Conservation (phyloP, 2,329 filamentous ascomycete genomes). For the Fusarium compactum region DNA sequence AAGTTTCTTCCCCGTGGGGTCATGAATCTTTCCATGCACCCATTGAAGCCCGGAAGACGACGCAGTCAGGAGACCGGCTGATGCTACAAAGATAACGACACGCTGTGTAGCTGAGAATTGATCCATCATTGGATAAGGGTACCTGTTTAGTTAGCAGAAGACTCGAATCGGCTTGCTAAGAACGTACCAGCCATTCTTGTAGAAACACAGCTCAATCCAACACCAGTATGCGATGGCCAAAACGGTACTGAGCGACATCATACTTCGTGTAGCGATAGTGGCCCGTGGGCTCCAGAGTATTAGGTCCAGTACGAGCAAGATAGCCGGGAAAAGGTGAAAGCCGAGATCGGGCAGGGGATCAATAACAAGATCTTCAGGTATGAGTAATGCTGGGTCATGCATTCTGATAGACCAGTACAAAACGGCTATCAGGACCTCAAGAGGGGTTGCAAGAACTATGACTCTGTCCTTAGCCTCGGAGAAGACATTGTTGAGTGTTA, state of each 20-base stretch:
- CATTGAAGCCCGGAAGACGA: constrained; percentile 5
- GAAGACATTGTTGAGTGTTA: background rate
- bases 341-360: constrained; percentile 11
- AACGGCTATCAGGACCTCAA: constrained; percentile 15
- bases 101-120: constrained; percentile 3
- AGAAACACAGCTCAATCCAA: constrained; percentile 20
- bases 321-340: constrained; percentile 3
- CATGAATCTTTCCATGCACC: background rate
- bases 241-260: constrained; percentile 10
- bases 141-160: background rate
- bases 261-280: constrained; percentile 1
- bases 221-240: constrained; percentile 12
- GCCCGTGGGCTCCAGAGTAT: background rate
- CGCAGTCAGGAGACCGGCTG: constrained; percentile 3
- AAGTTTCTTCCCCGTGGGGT: background rate
- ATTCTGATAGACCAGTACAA: constrained; percentile 18
- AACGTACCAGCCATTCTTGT: constrained; percentile 16
- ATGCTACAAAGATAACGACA: constrained; percentile 9
- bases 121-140: constrained; percentile 23
- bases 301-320: background rate
- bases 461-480: background rate
- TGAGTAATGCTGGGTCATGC: constrained; percentile 9
- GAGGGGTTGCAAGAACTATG: constrained; percentile 1
- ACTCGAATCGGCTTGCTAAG: fast-evolving
- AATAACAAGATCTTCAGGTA: constrained; percentile 16